Evolutionary conservation across 164 flowering plant species (phyloP), one percentile per base, ranked within the genome.

Genomic region (Cinnamomum chago): DNA sequence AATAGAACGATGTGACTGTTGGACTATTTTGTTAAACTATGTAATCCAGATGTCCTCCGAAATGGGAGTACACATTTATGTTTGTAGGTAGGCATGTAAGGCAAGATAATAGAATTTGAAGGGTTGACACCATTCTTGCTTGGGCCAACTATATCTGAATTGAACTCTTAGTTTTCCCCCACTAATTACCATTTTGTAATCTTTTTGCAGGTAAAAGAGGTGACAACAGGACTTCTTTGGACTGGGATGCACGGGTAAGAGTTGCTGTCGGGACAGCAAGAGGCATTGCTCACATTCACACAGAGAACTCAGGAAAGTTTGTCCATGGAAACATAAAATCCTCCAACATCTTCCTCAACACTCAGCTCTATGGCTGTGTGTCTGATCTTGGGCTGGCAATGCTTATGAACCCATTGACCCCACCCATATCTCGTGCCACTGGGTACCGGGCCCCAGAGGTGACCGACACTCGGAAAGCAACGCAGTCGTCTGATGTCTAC

Each of bases 401-500:
- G 24, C 76, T 93, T n/a, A 89, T 88, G 87, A 85, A 76, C 73
- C 89, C 89, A 33, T 55, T 55, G n/a, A 75, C 85, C 25, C 20
- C 87, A 3, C 79, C 88, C 11, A 67, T 77, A 20, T 69, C 76
- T 71, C 80, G 95, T 2, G 72, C 81, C 3, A 79, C 86, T 20
- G 97, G 97, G 13, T 91, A 90, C 77, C 86, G 92, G 5, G 94
- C 98, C 74, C 98, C 97, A 15, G 98, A 95, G 78, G 82, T 95
- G 58, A 80, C 86, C 5, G 97, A 91, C 81, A 76, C 86, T 5
- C 75, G 90, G 47, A 91, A 89, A 77, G 81, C 88, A 65, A 72
- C 92, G 1, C 94, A 89, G 50, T 80, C 90, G 30, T 87, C 98
- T 0, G 98, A 94, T 83, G 91, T 90, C 62, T 94, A 89, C 84